Percentiles rank a stretch among this genome's conserved stretches.
These are phyloP conservation scores for Wickerhamomyces hampshirensis DNA, from an alignment of 805 yeast species.

Conservation along the genomic window DNA sequence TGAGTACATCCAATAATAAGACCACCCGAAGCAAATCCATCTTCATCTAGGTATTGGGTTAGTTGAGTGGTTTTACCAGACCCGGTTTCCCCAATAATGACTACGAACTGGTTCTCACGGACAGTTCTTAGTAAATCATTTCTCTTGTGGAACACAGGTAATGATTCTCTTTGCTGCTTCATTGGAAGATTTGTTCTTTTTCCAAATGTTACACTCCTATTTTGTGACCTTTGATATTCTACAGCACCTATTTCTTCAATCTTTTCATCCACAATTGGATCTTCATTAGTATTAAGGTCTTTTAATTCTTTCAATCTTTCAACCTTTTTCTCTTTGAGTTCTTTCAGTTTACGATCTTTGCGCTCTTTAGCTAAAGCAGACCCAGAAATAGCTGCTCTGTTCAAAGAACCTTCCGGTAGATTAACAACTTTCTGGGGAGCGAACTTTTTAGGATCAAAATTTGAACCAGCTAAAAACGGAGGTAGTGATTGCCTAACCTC, in stretches of 20 bases:
- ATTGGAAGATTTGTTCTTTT: slow-evolving; percentile 37
- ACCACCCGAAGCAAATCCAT: slow-evolving; percentile 60
- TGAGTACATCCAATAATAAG: slow-evolving; percentile 79
- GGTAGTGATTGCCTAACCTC: slow-evolving; percentile 72
- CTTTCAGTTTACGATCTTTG: slow-evolving; percentile 52
- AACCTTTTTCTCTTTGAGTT: slow-evolving; percentile 53
- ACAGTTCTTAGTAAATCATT: slow-evolving; percentile 57
- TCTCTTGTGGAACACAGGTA: slow-evolving; percentile 71
- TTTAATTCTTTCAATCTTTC: slow-evolving; percentile 38
- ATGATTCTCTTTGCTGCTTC: slow-evolving; percentile 50
- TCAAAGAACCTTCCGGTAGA: slow-evolving; percentile 75
- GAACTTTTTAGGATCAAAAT: slow-evolving; percentile 29
- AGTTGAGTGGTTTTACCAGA: slow-evolving; percentile 93
- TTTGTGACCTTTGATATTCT: slow-evolving; percentile 25
- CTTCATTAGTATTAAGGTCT: slow-evolving; percentile 22
- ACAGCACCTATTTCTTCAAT: slow-evolving; percentile 21
- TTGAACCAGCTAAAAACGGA: slow-evolving; percentile 59
- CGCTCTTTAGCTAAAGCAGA: slow-evolving; percentile 61
- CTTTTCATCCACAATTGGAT: slow-evolving; percentile 29
- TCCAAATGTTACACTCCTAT: slow-evolving; percentile 30
- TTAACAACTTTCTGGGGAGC: slow-evolving; percentile 56
- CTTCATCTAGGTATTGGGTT: slow-evolving; percentile 84
- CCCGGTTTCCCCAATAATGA: slow-evolving; percentile 83
- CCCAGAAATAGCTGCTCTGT: slow-evolving; percentile 71
- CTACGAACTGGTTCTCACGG: slow-evolving; percentile 57